A percentile compares a stretch with the other conserved stretches of the same genome.
Conservation (phyloP, 2,329 filamentous ascomycete species). For the Amphichorda felina region DNA sequence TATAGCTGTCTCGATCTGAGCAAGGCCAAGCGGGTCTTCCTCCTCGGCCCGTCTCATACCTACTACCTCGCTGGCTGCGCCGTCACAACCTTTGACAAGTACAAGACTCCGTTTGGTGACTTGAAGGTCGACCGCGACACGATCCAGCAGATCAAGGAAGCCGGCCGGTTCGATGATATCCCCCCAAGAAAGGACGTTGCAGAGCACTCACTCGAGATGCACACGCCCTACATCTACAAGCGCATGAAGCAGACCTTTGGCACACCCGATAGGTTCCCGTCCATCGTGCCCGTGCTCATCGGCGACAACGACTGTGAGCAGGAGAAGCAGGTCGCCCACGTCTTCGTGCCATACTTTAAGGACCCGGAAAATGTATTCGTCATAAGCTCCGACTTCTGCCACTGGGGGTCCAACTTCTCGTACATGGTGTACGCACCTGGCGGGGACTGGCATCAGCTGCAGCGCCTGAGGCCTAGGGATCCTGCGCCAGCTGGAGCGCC, state of each 20-base stretch:
- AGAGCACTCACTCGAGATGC: conserved; percentile 95
- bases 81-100: conserved; percentile 58
- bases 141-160: conserved; percentile 33
- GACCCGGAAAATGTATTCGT: conserved; percentile 73
- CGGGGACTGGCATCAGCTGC: conserved; percentile 25
- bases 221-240: conserved; percentile 86
- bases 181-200: conserved; percentile 54
- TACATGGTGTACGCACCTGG: conserved; percentile 64
- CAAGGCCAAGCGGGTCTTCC: conserved; percentile 74
- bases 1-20: conserved; percentile 82
- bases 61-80: conserved; percentile 69
- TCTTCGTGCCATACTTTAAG: conserved; percentile 68
- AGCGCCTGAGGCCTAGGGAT: conserved; percentile 19
- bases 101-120: conserved; percentile 64
- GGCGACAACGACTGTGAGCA: conserved; percentile 55
- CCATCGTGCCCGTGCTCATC: conserved; percentile 75
- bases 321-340: conserved; percentile 55
- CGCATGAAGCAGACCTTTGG: conserved; percentile 43
- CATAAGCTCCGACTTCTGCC: conserved; percentile 91
- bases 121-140: conserved; percentile 51
- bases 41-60: conserved; percentile 88
- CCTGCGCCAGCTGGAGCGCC: conserved; percentile 24
- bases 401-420: conserved; percentile 75
- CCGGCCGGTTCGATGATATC: conserved; percentile 37
- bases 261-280: conserved; percentile 47